phyloP scores from a whole-genome alignment of 805 yeast genomes.

The Maudiozyma saulgeensis region DNA sequence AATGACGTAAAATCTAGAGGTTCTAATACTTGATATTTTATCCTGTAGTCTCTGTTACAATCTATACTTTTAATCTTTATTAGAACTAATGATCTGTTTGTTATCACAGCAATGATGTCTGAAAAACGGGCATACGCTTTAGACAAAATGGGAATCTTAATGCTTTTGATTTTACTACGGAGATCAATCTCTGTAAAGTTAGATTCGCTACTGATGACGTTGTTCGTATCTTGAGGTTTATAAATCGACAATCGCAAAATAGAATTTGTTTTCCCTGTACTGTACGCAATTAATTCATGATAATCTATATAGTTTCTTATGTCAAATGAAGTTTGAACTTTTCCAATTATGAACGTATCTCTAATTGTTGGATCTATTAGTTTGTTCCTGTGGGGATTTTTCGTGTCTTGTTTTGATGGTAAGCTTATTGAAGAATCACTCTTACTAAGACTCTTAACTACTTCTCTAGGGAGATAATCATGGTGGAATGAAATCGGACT shows the following conservation, averaged over 20 bases:
- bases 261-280: constrained; percentile 17
- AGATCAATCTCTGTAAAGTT: constrained; percentile 15
- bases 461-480: constrained; percentile 16
- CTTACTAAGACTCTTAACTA: constrained; percentile 7
- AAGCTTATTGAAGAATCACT: background rate
- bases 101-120: constrained; percentile 31
- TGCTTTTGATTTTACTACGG: constrained; percentile 34
- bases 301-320: constrained; percentile 15
- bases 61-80: constrained; percentile 22
- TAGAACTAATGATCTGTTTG: constrained; percentile 29
- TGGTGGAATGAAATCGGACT: constrained; percentile 8
- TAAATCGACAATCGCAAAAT: constrained; percentile 9
- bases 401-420: background rate
- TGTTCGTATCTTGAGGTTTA: background rate
- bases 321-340: constrained; percentile 18
- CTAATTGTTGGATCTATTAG: constrained; percentile 17
- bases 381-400: background rate
- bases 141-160: constrained; percentile 27
- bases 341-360: constrained; percentile 10
- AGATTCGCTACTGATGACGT: background rate
- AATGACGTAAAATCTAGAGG: constrained; percentile 20
- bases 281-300: constrained; percentile 13
- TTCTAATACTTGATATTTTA: constrained; percentile 13
- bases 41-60: constrained; percentile 3
- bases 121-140: constrained; percentile 17